phyloP scores from a whole-genome alignment of 2,329 filamentous ascomycete species.

The Fusarium bulbicola region DNA sequence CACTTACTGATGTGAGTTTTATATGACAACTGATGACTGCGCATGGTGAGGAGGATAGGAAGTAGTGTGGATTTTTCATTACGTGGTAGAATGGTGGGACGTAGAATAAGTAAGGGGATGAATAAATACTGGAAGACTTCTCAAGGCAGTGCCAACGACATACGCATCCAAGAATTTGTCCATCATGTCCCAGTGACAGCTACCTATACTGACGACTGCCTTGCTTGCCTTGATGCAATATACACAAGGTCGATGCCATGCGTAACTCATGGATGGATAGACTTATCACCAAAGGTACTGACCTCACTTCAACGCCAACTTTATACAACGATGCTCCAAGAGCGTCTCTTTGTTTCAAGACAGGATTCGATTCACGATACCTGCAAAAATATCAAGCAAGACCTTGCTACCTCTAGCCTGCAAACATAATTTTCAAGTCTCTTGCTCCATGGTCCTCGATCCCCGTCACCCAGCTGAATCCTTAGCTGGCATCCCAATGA shows the following conservation, averaged over 20 bases:
- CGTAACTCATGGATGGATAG: background rate
- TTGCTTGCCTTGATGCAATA: background rate
- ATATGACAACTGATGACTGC: conserved; percentile 24
- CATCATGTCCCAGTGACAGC: background rate
- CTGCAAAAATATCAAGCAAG: background rate
- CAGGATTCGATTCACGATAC: conserved; percentile 20
- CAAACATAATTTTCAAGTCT: background rate
- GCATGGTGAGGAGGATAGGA: background rate
- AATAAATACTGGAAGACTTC: background rate
- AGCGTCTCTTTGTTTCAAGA: conserved; percentile 11
- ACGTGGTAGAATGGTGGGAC: background rate
- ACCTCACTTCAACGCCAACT: background rate
- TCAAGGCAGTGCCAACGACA: background rate
- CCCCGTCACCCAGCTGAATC: background rate
- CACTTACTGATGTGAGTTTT: conserved; percentile 21
- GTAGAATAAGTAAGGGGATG: background rate
- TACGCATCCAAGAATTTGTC: background rate
- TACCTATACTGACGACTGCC: background rate
- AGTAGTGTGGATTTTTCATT: background rate
- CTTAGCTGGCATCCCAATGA: conserved; percentile 1
- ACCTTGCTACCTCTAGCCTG: background rate
- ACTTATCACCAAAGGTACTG: background rate
- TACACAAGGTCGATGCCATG: background rate
- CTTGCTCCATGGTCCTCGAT: background rate
- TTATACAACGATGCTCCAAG: background rate